Evolutionary conservation across 495 filamentous ascomycete species (phyloP).

Genomic region (Podospora pseudoanserina): DNA sequence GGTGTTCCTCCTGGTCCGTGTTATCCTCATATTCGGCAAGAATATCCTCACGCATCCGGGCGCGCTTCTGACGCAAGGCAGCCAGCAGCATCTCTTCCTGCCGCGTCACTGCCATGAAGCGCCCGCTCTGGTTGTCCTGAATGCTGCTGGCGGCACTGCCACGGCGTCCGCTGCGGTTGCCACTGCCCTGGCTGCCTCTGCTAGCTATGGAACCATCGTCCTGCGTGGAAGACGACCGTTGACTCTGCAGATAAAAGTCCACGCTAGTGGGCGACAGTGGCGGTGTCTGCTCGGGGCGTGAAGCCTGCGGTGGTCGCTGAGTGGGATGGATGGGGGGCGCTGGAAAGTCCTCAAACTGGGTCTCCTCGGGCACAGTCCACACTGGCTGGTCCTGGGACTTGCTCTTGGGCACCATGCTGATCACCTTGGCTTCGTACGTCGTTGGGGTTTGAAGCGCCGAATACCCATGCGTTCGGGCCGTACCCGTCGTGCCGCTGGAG

Average conservation of each 20-base stretch:
- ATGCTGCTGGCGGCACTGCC: slow-evolving; percentile 27
- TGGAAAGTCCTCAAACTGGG: slow-evolving; percentile 33
- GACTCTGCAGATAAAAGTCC: slow-evolving; percentile 41
- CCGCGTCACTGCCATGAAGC: slow-evolving; percentile 78
- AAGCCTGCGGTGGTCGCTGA: slow-evolving; percentile 9
- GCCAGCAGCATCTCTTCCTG: slow-evolving; percentile 82
- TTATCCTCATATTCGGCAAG: slow-evolving; percentile 55
- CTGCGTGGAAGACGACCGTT: slow-evolving; percentile 13
- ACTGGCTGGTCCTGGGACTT: slow-evolving; percentile 11
- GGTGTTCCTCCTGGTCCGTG: slow-evolving; percentile 18
- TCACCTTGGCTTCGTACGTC: slow-evolving; percentile 10
- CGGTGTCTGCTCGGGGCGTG: slow-evolving; percentile 40
- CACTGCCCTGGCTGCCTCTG: slow-evolving; percentile 22
- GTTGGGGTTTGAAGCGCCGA: background rate
- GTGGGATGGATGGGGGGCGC: slow-evolving; percentile 21
- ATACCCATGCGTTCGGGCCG: slow-evolving; percentile 8
- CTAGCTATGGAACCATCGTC: slow-evolving; percentile 28
- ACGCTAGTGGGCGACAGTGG: slow-evolving; percentile 47
- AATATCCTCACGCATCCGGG: slow-evolving; percentile 69
- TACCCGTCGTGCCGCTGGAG: slow-evolving; percentile 20
- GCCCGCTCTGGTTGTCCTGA: slow-evolving; percentile 45
- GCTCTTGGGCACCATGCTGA: slow-evolving; percentile 16
- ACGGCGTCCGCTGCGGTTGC: slow-evolving; percentile 15
- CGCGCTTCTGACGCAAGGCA: slow-evolving; percentile 73
- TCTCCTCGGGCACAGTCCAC: slow-evolving; percentile 15